Percentiles rank a stretch among this genome's conserved stretches.
phyloP scores from a whole-genome alignment of 306 rosid species.

The Citrullus colocynthis region DNA sequence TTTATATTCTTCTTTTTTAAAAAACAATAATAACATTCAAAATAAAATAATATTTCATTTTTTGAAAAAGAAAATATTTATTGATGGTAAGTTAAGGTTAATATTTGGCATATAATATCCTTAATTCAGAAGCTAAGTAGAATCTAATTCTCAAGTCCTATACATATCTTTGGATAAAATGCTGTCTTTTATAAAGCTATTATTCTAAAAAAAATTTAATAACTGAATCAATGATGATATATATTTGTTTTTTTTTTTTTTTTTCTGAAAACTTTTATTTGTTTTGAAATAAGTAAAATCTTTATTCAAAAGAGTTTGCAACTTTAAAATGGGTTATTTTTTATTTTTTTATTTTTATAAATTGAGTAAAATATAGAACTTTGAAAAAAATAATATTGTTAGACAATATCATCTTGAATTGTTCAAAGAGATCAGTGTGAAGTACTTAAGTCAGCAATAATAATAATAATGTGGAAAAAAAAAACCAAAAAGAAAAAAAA shows the following conservation, averaged over 20 bases:
- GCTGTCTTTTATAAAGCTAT: not conserved
- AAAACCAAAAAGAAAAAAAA: not conserved
- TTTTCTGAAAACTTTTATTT: no score
- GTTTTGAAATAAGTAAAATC: no score
- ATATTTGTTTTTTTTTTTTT: no score
- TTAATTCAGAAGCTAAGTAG: not conserved
- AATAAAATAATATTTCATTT: not conserved
- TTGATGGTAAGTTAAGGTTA: not conserved
- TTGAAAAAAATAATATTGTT: no score
- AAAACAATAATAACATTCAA: no score
- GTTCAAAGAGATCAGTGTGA: not conserved
- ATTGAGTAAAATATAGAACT: no score
- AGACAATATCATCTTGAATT: not conserved
- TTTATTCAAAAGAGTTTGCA: no score
- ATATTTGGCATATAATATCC: not conserved
- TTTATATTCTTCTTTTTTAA: no score
- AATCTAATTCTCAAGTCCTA: not conserved
- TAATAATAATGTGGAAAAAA: not conserved
- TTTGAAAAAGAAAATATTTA: not conserved
- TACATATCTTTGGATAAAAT: not conserved
- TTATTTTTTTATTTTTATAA: no score
- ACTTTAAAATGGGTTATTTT: no score
- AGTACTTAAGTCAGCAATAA: not conserved
- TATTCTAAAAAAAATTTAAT: not conserved
- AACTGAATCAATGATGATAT: not conserved